phyloP scores from a whole-genome alignment of 805 yeast genomes.

The Sugiyamaella marilandica region DNA sequence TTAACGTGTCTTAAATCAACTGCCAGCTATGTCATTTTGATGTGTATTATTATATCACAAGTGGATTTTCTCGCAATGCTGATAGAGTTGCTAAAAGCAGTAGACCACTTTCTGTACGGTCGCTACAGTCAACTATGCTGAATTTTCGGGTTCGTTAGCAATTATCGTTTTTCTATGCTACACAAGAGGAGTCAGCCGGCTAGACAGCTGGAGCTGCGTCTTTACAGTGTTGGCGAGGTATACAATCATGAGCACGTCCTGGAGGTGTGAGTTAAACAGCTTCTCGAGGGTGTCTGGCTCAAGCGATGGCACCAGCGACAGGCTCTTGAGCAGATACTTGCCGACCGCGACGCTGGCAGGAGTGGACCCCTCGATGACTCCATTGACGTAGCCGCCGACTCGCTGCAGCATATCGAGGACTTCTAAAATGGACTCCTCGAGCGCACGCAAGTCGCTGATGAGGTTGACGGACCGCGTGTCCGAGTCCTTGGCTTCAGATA shows the following conservation, averaged over 20 bases:
- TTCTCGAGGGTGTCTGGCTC: slow-evolving; percentile 50
- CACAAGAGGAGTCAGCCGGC: slow-evolving; percentile 59
- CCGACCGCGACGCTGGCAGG: slow-evolving; percentile 47
- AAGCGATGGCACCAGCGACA: slow-evolving; percentile 36
- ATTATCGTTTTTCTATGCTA: slow-evolving; percentile 19
- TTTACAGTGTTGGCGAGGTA: slow-evolving; percentile 78
- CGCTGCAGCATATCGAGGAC: slow-evolving; percentile 37
- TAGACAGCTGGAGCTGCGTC: slow-evolving; percentile 76
- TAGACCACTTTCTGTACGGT: neutral
- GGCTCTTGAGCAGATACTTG: slow-evolving; percentile 51
- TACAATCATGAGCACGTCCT: slow-evolving; percentile 77
- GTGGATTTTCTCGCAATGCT: too few relatives aligned
- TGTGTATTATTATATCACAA: too few relatives aligned
- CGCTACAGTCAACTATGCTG: too few relatives aligned
- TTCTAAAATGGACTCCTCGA: slow-evolving; percentile 35
- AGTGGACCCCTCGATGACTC: slow-evolving; percentile 26
- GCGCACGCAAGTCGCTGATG: slow-evolving; percentile 29
- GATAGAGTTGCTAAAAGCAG: too few relatives aligned
- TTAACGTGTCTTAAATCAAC: too few relatives aligned
- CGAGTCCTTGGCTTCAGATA: slow-evolving; percentile 31
- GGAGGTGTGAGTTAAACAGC: slow-evolving; percentile 65
- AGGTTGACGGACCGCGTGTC: slow-evolving; percentile 31
- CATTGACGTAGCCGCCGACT: slow-evolving; percentile 33
- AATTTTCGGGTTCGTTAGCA: neutral
- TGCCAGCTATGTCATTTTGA: too few relatives aligned